phyloP scores from a whole-genome alignment of 2,329 filamentous ascomycete species.

The Parafenestella ontariensis region DNA sequence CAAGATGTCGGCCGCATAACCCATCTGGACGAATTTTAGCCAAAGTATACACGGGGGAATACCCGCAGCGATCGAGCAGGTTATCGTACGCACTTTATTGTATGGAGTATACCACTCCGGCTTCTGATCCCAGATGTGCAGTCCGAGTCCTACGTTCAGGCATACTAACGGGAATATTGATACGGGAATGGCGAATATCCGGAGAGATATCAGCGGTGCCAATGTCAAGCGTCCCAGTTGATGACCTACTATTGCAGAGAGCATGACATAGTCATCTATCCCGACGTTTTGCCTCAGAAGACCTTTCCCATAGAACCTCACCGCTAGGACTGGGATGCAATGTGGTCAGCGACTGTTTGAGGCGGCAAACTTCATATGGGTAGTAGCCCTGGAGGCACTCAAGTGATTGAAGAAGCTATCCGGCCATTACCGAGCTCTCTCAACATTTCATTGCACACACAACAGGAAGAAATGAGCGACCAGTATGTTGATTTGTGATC shows the following conservation, averaged over 20 bases:
- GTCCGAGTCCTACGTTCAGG: constrained; percentile 27
- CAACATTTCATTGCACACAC: no score
- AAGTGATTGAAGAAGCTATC: neutral
- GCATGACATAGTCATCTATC: constrained; percentile 36
- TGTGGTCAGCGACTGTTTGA: neutral
- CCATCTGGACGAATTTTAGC: constrained; percentile 19
- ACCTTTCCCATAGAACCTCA: constrained; percentile 33
- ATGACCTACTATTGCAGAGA: constrained; percentile 28
- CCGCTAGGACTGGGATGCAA: constrained; percentile 7
- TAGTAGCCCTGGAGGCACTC: neutral
- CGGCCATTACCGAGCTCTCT: no score
- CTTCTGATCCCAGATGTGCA: constrained; percentile 40
- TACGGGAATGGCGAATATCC: constrained; percentile 26
- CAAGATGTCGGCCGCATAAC: constrained; percentile 28
- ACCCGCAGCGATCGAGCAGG: neutral
- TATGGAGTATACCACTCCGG: constrained; percentile 29
- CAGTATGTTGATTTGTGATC: no score
- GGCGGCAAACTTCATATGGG: no score
- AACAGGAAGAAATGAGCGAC: no score
- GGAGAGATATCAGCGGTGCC: neutral
- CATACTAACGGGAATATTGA: constrained; percentile 27
- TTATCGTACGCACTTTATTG: constrained; percentile 23
- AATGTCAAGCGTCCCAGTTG: neutral
- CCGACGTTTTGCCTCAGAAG: constrained; percentile 26
- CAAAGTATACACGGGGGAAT: neutral